phyloP scores from a whole-genome alignment of 805 yeast genomes.

The Maudiozyma barnettii region DNA sequence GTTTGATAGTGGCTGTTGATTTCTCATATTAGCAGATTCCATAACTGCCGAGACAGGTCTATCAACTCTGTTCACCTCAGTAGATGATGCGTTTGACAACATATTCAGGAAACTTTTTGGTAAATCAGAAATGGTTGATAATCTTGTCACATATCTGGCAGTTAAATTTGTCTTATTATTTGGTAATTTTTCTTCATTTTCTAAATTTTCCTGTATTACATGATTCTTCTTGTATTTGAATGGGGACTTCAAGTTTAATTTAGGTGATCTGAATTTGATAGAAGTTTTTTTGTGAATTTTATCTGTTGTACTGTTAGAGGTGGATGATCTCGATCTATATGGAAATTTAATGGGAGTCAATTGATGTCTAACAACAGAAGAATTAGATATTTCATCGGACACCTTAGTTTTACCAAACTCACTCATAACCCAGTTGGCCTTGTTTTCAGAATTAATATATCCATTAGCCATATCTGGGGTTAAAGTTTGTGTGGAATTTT shows the following conservation, averaged over 20 bases:
- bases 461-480: slow-evolving; percentile 22
- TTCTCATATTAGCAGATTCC: not conserved
- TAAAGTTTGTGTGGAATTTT: slow-evolving; percentile 28
- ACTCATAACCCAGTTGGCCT: slow-evolving; percentile 1
- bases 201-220: not conserved
- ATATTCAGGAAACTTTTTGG: slow-evolving; percentile 18
- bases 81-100: slow-evolving; percentile 1
- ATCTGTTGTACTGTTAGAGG: not conserved
- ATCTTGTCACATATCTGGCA: slow-evolving; percentile 17
- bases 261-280: not conserved
- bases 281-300: not conserved
- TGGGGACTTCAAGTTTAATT: slow-evolving; percentile 1
- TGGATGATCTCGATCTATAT: not conserved
- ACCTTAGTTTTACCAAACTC: slow-evolving; percentile 2
- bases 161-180: slow-evolving; percentile 1
- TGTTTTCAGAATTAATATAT: not conserved
- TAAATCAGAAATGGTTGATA: slow-evolving; percentile 26
- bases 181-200: not conserved
- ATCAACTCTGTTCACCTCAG: slow-evolving; percentile 1
- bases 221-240: slow-evolving; percentile 1
- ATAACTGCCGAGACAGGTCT: slow-evolving; percentile 6
- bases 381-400: slow-evolving; percentile 15
- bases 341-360: slow-evolving; percentile 4
- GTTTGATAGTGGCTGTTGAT: not conserved
- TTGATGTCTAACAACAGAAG: slow-evolving; percentile 23